Evolutionary conservation across 768 basidiomycete species (phyloP), one percentile per base, ranked within the genome.

Genomic region (Suillus decipiens): DNA sequence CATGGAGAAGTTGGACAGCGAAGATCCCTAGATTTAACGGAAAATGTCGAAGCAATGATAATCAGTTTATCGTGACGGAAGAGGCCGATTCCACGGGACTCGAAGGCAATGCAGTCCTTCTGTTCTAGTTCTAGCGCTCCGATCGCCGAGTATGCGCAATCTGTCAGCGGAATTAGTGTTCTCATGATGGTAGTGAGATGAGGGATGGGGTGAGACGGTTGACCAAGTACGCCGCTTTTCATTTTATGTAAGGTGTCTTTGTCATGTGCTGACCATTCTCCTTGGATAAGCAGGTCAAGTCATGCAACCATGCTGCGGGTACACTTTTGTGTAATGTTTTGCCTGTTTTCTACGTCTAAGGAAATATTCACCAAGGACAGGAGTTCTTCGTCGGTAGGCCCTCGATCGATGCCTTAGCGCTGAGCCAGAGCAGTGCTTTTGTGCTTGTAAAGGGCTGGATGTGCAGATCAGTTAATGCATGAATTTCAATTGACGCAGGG

Each of bases 171-270:
- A 17, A 41, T 28, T 28, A 41, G 17, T 19, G 56, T 41, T 53
- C 51, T 53, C 31, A 12, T 53, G 31, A 36, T 19, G 3, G 19
- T 41, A 28, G 19, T 41, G 39, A 41, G 56, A 24, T 57, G 56
- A 57, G 24, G 55, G 24, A 17, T 57, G 19, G 10, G 15, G 39
- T 19, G 37, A 57, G 36, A 56, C 24, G 56, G 56, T 57, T 57
- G 37, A 28, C 37, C 36, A 56, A 39, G 54, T 11, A 41, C 33
- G 24, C 48, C 17, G 15, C 51, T 53, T 28, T 41, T 28, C 28
- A 19, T 41, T 57, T 57, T 57, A 57, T 57, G 56, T 57, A 57
- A 57, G 56, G 24, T 39, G 56, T 57, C 56, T 57, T 57, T 57
- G 56, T 57, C 56, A 57, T 57, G 51, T 17, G 56, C 39, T 56